These are phyloP conservation scores for Trichomonas tenax DNA, from an alignment of 208 protist genomes.

Conservation along the genomic window DNA sequence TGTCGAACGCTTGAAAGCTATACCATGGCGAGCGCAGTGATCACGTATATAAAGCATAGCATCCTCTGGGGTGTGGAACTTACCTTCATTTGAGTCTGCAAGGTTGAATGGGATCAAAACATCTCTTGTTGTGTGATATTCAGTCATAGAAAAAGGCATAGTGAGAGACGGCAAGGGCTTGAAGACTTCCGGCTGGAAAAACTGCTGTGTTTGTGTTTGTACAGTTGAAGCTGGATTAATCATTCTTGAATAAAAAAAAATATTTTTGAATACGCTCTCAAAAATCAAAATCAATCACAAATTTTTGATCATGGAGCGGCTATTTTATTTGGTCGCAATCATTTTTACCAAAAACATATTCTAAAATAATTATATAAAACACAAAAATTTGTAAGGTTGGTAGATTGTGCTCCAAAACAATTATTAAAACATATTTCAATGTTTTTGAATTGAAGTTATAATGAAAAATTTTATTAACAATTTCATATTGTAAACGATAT, in stretches of 20 bases:
- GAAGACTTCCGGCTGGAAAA: neutral
- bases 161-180: neutral
- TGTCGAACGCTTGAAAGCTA: neutral
- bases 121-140: neutral
- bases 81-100: neutral
- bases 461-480: no score
- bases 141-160: neutral
- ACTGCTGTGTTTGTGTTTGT: neutral
- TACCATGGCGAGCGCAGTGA: neutral
- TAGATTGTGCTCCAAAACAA: no score
- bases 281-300: neutral
- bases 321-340: neutral
- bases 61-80: neutral
- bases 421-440: no score
- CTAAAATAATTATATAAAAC: no score
- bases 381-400: no score
- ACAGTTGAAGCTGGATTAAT: neutral
- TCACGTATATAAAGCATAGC: neutral
- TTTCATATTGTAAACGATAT: no score
- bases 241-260: neutral
- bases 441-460: no score
- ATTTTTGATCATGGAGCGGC: neutral
- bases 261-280: neutral
- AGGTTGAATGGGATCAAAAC: neutral
- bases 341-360: no score